Evolutionary conservation across 495 filamentous ascomycete genomes (phyloP).

Genomic region (Bryoglossum gracile): DNA sequence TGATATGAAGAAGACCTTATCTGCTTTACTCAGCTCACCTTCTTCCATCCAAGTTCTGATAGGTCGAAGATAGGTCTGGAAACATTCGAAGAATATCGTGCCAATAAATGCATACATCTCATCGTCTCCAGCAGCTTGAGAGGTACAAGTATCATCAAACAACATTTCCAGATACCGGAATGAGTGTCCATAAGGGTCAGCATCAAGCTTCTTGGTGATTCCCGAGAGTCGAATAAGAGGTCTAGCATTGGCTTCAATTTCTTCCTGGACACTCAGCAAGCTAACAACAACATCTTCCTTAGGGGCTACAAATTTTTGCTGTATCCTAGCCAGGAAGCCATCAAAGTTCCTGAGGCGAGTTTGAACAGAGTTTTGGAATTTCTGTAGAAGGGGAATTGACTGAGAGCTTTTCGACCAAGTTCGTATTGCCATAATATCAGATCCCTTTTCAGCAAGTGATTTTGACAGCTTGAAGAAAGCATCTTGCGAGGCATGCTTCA

Average conservation of each 20-base stretch:
- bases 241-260: slow-evolving; percentile 44
- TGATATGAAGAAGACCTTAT: slow-evolving; percentile 68
- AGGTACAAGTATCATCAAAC: slow-evolving; percentile 56
- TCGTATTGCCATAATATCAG: slow-evolving; percentile 14
- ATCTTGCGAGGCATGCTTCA: slow-evolving; percentile 28
- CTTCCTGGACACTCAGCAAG: slow-evolving; percentile 54
- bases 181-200: slow-evolving; percentile 21
- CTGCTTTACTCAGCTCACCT: slow-evolving; percentile 56
- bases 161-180: slow-evolving; percentile 57
- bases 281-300: slow-evolving; percentile 41
- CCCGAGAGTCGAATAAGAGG: slow-evolving; percentile 49
- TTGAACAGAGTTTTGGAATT: slow-evolving; percentile 38
- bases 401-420: slow-evolving; percentile 25
- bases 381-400: slow-evolving; percentile 40
- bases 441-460: slow-evolving; percentile 29
- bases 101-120: slow-evolving; percentile 52
- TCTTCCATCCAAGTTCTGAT: slow-evolving; percentile 80
- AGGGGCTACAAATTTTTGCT: slow-evolving; percentile 37
- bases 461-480: slow-evolving; percentile 24
- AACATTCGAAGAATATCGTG: slow-evolving; percentile 71
- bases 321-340: slow-evolving; percentile 33
- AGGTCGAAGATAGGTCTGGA: slow-evolving; percentile 73
- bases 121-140: slow-evolving; percentile 61
- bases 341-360: slow-evolving; percentile 39
- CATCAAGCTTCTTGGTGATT: slow-evolving; percentile 31